A percentile compares a stretch with the other conserved stretches of the same genome.
phyloP scores from a whole-genome alignment of 2,329 filamentous ascomycete genomes.

The Tricladium varicosporioides region DNA sequence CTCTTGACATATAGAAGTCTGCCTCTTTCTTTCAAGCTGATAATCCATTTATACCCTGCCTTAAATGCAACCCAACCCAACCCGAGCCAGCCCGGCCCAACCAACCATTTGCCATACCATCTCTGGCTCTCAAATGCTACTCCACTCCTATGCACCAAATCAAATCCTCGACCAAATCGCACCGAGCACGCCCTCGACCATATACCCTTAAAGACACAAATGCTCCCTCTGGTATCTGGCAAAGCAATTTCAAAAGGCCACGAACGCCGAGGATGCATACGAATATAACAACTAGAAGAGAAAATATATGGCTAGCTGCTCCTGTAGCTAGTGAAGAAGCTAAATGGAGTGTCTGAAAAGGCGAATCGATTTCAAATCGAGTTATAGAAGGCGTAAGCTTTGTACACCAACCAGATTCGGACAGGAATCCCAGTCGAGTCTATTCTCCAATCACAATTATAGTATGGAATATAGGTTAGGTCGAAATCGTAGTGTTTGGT shows the following conservation, averaged over 20 bases:
- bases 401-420: background rate
- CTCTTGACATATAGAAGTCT: too few species aligned
- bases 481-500: background rate
- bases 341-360: background rate
- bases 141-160: background rate
- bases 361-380: background rate
- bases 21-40: background rate
- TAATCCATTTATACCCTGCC: background rate
- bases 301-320: background rate
- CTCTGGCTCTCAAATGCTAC: background rate
- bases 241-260: background rate
- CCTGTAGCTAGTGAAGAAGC: background rate
- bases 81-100: background rate
- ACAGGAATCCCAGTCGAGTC: background rate
- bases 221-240: background rate
- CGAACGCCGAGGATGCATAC: background rate
- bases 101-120: background rate
- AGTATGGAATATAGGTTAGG: background rate
- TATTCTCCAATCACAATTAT: background rate
- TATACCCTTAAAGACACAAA: background rate
- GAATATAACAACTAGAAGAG: background rate
- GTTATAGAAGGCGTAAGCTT: background rate
- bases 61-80: background rate
- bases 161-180: background rate
- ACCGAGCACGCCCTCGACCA: background rate